These are phyloP conservation scores for Trebouxia gelatinosa DNA, from an alignment of 163 green algal genomes.

Conservation along the genomic window DNA sequence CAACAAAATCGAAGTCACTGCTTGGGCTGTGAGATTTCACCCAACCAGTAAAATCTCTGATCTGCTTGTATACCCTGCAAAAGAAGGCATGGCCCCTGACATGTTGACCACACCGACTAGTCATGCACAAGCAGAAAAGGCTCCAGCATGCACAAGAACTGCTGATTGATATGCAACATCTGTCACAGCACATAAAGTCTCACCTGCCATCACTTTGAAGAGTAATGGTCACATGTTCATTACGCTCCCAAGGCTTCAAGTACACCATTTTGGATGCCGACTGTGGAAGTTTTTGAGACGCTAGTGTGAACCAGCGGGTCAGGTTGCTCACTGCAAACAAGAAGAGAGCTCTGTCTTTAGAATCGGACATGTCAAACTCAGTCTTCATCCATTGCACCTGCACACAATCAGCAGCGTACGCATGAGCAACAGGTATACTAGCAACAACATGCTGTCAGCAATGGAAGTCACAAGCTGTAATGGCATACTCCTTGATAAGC, in stretches of 20 bases:
- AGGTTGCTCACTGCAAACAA: slow-evolving; percentile 10
- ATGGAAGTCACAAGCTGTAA: not conserved
- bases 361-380: slow-evolving; percentile 18
- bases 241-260: not conserved
- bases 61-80: slow-evolving; percentile 20
- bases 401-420: no score
- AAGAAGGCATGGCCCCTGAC: not conserved
- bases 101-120: not conserved
- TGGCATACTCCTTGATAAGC: not conserved
- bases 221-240: slow-evolving; percentile 11
- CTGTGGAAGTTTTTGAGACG: slow-evolving; percentile 14
- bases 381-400: slow-evolving; percentile 12
- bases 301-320: slow-evolving; percentile 11
- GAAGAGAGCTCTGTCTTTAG: slow-evolving; percentile 11
- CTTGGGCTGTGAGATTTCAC: not conserved
- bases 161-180: not conserved
- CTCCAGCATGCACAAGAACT: not conserved
- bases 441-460: no score
- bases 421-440: no score
- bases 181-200: not conserved
- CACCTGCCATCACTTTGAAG: slow-evolving; percentile 14
- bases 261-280: not conserved
- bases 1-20: slow-evolving; percentile 14
- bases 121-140: not conserved
- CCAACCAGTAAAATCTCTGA: not conserved